Base-by-base conservation (phyloP, 208 protist species). In the Leishmania tropica region DNA sequence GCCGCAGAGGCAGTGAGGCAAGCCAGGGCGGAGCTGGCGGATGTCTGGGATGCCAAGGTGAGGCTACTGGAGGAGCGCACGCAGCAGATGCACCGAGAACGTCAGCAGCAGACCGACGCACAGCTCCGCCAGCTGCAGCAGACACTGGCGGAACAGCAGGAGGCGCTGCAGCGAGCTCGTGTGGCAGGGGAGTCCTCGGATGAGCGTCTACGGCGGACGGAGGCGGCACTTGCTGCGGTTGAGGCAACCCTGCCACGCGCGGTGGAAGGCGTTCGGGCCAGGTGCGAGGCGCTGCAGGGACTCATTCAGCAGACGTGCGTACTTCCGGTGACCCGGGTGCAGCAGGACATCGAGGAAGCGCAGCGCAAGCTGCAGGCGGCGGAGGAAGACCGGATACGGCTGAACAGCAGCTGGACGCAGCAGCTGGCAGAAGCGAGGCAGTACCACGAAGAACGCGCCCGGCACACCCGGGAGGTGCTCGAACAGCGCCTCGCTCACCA, bases 401-500 rank as follows among this genome's bases (percentile, higher is more conserved):
- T 40, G 76, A 83, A 45, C 68, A 76, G 53, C 6, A 74, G 77
- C 72, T 81, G 62, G 73, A 47, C 51, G 37, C 77, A 87, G 64
- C 84, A 91, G 68, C 77, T 85, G 64, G 37, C 77, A 19, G 83
- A 87, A 31, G 67, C 72, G 24, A 70, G 78, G 64, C 75, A 80
- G 7, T 83, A 78, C 73, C 73, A 80, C 37, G 79, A 87, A 53
- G 84, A 83, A 70, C 83, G 76, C 54, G 67, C 68, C 60, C 83
- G 56, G 7, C 76, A 82, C 45, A 71, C 51, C 11, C 83, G 83
- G 1, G 78, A 82, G 40, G 58, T 85, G 77, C 37, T 85, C 24
- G 86, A 89, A 65, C 85, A 88, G 85, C 85, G 79, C 11, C 68
- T 86, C n/a, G 53, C 65, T 10, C 81, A 85, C n/a, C 77, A 81